A percentile compares a stretch with the other conserved stretches of the same genome.
Evolutionary conservation across 495 filamentous ascomycete species (phyloP).

Genomic region (Podospora bellae-mahoneyi): DNA sequence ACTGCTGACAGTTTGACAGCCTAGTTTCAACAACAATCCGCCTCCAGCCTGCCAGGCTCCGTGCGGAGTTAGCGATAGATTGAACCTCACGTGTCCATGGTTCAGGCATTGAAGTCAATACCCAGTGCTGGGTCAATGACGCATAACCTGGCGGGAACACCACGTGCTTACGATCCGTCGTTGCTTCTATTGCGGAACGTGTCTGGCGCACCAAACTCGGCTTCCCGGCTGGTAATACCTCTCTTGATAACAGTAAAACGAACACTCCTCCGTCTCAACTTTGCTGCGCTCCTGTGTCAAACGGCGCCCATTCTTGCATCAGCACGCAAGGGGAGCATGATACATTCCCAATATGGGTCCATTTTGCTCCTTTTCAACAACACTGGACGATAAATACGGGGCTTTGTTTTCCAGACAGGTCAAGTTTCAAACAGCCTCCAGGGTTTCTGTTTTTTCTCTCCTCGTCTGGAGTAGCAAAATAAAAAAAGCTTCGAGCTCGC

Average conservation of each 20-base stretch:
- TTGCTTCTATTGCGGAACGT: background rate
- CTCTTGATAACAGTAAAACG: background rate
- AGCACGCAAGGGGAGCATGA: background rate
- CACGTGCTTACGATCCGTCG: background rate
- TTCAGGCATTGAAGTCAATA: background rate
- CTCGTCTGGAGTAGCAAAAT: background rate
- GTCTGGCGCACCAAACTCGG: background rate
- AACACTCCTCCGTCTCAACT: background rate
- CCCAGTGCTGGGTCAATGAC: background rate
- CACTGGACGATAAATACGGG: background rate
- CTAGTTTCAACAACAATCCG: background rate
- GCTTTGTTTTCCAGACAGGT: constrained; percentile 6
- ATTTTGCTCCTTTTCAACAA: background rate
- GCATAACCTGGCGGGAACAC: background rate
- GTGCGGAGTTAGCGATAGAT: background rate
- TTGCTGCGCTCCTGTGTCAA: background rate
- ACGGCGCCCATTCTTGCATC: background rate
- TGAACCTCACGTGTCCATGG: background rate
- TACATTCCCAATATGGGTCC: constrained; percentile 2
- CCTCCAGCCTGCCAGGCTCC: background rate
- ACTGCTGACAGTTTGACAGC: background rate
- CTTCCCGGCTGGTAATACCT: background rate
- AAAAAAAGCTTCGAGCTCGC: background rate
- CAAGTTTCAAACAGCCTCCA: background rate
- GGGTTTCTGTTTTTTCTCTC: too few relatives aligned